Evolutionary conservation across 768 basidiomycete genomes (phyloP).

Genomic region (Psilocybe cyanescens): DNA sequence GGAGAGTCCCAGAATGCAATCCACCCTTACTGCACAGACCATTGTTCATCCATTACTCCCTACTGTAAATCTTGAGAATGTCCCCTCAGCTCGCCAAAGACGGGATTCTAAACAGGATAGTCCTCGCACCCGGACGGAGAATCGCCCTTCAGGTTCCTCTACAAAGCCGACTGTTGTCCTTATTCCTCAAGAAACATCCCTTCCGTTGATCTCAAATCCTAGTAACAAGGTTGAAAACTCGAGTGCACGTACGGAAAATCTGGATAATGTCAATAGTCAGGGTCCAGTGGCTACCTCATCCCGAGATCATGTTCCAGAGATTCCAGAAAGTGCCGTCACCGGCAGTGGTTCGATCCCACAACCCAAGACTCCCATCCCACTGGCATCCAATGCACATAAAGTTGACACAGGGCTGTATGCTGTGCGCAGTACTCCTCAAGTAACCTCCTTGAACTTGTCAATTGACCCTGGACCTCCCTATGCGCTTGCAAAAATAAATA

Average conservation of each 20-base stretch:
- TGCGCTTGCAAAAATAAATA: background rate
- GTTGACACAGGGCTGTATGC: background rate
- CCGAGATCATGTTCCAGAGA: background rate
- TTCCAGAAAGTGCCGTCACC: background rate
- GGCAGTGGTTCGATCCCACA: background rate
- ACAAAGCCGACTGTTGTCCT: background rate
- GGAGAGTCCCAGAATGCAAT: slow-evolving; percentile 1
- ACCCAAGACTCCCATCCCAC: background rate
- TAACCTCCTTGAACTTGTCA: background rate
- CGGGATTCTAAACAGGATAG: slow-evolving; percentile 4
- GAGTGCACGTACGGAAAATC: background rate
- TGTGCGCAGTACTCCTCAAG: background rate
- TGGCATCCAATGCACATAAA: background rate
- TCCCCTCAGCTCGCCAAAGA: background rate
- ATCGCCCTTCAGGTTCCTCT: background rate
- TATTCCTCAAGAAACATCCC: background rate
- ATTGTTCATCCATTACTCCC: background rate
- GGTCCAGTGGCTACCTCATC: background rate
- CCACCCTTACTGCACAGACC: background rate
- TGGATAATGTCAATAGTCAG: background rate
- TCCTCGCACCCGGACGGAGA: background rate
- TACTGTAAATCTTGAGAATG: background rate
- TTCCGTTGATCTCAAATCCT: background rate
- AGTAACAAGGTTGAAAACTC: background rate
- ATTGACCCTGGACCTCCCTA: background rate